Percentiles rank a stretch among this genome's conserved stretches.
Conservation (phyloP, 1,139 yeast species). For the Taiozyma sp. region DNA sequence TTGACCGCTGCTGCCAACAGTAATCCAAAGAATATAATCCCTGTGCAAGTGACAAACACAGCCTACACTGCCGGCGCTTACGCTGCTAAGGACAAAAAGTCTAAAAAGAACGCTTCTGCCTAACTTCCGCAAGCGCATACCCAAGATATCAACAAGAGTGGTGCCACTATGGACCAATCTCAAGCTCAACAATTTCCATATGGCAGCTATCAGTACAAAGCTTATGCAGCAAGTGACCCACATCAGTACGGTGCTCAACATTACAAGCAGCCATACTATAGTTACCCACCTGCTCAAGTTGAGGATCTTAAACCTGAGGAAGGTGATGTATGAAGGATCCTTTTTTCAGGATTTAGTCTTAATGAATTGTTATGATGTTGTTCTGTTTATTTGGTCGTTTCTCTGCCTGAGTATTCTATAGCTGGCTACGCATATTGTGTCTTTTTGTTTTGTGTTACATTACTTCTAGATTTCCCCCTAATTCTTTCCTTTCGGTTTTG, state of each 20-base stretch:
- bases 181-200: conserved; percentile 6
- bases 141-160: background rate
- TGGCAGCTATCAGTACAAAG: conserved; percentile 13
- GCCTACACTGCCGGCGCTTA: conserved; percentile 18
- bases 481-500: background rate
- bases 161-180: conserved; percentile 1
- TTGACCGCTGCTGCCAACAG: conserved; percentile 25
- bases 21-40: conserved; percentile 24
- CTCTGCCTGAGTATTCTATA: background rate
- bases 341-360: background rate
- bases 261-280: conserved; percentile 2
- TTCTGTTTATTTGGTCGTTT: background rate
- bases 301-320: background rate
- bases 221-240: conserved; percentile 8
- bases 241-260: conserved; percentile 5
- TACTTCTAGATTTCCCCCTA: background rate
- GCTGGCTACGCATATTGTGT: background rate
- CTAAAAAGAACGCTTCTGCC: conserved; percentile 1
- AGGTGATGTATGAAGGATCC: background rate
- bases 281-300: background rate
- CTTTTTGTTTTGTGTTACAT: background rate
- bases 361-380: background rate
- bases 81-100: conserved; percentile 11
- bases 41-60: conserved; percentile 24
- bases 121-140: background rate